Evolutionary conservation across 257 asterid genomes (phyloP), one percentile per base, ranked within the genome.

Genomic region (Gentiana dahurica): DNA sequence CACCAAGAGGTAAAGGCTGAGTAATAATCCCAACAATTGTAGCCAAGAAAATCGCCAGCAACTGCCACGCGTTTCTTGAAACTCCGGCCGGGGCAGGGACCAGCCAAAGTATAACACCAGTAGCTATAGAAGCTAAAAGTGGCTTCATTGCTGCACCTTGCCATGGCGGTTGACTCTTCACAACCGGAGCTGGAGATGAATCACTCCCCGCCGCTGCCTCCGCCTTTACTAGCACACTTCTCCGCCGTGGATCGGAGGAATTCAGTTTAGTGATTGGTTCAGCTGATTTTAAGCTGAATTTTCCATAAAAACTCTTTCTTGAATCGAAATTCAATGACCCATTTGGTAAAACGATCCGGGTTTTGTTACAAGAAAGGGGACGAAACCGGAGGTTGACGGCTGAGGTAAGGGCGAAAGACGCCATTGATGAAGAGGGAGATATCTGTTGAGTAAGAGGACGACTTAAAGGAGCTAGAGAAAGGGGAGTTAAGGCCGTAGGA

Each of bases 11-110:
- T 71, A 91, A 46, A 4, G 98, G 98, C 38, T 91, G 98, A 0
- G 96, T 81, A 35, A 91, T 87, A 44, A 91, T 87, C 44, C 98
- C 98, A 1, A 91, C 88, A 8, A 91, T 87, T 57, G 98, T 91
- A 57, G 98, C 95, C 8, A 91, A 47, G 74, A 91, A 91, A 24
- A 91, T 91, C 15, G 98, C 77, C 41, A 91, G 73, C 53, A 91
- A 45, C 13, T 87, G 96, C 96, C 96, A 87, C 4, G 98, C 96
- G 49, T 54, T 74, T 12, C 79, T 69, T 4, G 96, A 74, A 39
- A 87, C 95, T 0, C 96, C 96, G 0, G 70, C n/a, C 7, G 98
- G 98, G 0, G 95, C 81, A 3, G 95, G 98, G 2, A 87, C 8
- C 12, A 87, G 56, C 98, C 98, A 91, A 0, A 91, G 63, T 11